Evolutionary conservation across 2,329 filamentous ascomycete genomes (phyloP).

Genomic region (Bimuria novae-zelandiae): DNA sequence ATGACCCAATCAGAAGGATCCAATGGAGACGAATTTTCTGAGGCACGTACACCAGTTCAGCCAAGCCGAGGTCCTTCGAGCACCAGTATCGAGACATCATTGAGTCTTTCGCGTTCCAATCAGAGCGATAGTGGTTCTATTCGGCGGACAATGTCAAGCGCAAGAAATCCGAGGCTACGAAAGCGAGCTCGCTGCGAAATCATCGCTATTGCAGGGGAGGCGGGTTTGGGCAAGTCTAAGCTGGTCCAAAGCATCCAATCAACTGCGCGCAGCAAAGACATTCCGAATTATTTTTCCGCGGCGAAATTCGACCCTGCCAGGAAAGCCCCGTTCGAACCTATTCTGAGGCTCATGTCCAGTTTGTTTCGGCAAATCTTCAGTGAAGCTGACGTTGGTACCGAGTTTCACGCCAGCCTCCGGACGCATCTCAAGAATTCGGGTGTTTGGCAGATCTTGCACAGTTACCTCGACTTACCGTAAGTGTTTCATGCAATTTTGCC

Average conservation of each 20-base stretch:
- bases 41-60: conserved; percentile 26
- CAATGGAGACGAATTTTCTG: conserved; percentile 26
- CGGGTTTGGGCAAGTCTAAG: conserved; percentile 65
- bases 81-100: conserved; percentile 37
- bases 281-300: conserved; percentile 57
- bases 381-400: conserved; percentile 64
- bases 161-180: conserved; percentile 53
- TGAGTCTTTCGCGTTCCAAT: conserved; percentile 30
- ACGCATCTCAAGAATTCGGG: conserved; percentile 56
- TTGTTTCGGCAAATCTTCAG: conserved; percentile 68
- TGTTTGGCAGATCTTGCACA: conserved; percentile 62
- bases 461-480: conserved; percentile 61
- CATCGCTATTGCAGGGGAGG: conserved; percentile 60
- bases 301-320: conserved; percentile 65
- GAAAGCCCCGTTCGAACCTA: conserved; percentile 64
- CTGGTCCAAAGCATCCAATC: conserved; percentile 63
- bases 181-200: conserved; percentile 63
- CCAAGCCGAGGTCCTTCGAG: conserved; percentile 31
- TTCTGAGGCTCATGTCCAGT: conserved; percentile 63
- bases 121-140: conserved; percentile 34
- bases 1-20: conserved; percentile 30
- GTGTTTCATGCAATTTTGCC: not conserved
- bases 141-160: conserved; percentile 36
- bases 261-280: conserved; percentile 57
- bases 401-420: conserved; percentile 64